A percentile compares a stretch with the other conserved stretches of the same genome.
Evolutionary conservation across 1,139 yeast genomes (phyloP).

Genomic region (Candida anutae): DNA sequence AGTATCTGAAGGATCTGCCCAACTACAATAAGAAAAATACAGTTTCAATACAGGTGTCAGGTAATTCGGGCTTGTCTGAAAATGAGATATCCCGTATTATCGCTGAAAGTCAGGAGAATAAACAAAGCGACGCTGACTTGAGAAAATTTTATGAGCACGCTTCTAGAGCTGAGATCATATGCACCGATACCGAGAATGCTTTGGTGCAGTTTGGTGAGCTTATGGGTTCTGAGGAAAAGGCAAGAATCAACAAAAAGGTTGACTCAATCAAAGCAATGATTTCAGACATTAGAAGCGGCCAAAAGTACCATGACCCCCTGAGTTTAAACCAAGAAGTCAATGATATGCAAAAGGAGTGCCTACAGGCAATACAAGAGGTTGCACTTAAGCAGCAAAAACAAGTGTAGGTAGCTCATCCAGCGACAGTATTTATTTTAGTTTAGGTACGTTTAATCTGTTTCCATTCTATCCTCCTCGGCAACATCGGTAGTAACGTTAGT

Average conservation of each 20-base stretch:
- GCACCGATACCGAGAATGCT: constrained; percentile 49
- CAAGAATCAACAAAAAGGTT: constrained; percentile 21
- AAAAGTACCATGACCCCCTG: constrained; percentile 26
- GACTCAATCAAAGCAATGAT: constrained; percentile 35
- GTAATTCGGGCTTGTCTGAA: constrained; percentile 60
- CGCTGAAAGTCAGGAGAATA: constrained; percentile 39
- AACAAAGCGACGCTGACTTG: constrained; percentile 35
- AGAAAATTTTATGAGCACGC: constrained; percentile 40
- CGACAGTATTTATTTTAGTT: too few relatives aligned
- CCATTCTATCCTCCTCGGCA: constrained; percentile 1
- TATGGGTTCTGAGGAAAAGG: constrained; percentile 31
- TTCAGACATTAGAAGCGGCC: constrained; percentile 33
- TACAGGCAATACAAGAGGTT: constrained; percentile 46
- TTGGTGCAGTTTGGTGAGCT: constrained; percentile 35
- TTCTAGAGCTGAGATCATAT: constrained; percentile 46
- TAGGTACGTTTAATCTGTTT: constrained; percentile 1
- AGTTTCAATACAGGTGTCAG: constrained; percentile 62
- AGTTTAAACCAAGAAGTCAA: constrained; percentile 38
- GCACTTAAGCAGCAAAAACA: constrained; percentile 36
- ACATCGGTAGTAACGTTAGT: constrained; percentile 9
- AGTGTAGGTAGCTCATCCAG: too few relatives aligned
- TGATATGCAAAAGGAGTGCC: constrained; percentile 41
- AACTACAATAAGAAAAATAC: constrained; percentile 25
- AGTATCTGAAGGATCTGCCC: constrained; percentile 29
- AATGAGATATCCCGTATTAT: constrained; percentile 53